phyloP scores from a whole-genome alignment of 352 stramenopile species.

The Aphanomyces cochlioides region DNA sequence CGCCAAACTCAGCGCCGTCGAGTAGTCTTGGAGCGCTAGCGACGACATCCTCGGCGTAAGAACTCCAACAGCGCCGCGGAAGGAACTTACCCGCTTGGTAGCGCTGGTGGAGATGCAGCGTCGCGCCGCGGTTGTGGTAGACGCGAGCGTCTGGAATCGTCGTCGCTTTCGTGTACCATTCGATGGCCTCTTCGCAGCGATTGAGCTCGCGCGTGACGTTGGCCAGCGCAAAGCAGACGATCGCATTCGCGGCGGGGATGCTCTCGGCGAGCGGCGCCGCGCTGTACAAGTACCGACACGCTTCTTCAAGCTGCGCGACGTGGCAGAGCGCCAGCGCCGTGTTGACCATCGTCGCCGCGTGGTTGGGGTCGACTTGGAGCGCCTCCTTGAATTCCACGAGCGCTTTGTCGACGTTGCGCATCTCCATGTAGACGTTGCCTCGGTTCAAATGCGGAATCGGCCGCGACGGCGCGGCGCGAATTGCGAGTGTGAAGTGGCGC shows the following conservation, averaged over 20 bases:
- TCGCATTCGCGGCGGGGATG: neutral
- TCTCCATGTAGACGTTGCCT: constrained; percentile 48
- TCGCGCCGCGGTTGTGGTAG: constrained; percentile 56
- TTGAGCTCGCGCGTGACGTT: constrained; percentile 33
- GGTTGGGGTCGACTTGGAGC: constrained; percentile 42
- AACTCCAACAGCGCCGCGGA: neutral
- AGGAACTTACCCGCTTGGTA: constrained; percentile 6
- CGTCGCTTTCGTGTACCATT: constrained; percentile 31
- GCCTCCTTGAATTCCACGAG: constrained; percentile 49
- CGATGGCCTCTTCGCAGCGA: constrained; percentile 42
- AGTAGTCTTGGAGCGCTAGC: constrained; percentile 51
- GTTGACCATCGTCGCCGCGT: constrained; percentile 47
- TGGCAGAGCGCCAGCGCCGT: constrained; percentile 46
- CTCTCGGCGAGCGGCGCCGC: neutral
- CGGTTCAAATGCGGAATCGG: constrained; percentile 51
- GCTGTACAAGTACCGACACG: constrained; percentile 4
- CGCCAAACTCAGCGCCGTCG: constrained; percentile 38
- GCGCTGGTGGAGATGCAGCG: constrained; percentile 43
- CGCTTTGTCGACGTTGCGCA: constrained; percentile 39
- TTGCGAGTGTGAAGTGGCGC: constrained; percentile 49
- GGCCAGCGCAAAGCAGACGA: constrained; percentile 18
- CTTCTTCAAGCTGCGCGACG: constrained; percentile 43
- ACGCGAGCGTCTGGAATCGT: constrained; percentile 38
- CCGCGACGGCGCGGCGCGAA: constrained; percentile 42
- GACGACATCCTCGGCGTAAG: constrained; percentile 9